These are phyloP conservation scores for Schizosaccharomyces japonicus DNA, from an alignment of 805 yeast species.

Conservation along the genomic window DNA sequence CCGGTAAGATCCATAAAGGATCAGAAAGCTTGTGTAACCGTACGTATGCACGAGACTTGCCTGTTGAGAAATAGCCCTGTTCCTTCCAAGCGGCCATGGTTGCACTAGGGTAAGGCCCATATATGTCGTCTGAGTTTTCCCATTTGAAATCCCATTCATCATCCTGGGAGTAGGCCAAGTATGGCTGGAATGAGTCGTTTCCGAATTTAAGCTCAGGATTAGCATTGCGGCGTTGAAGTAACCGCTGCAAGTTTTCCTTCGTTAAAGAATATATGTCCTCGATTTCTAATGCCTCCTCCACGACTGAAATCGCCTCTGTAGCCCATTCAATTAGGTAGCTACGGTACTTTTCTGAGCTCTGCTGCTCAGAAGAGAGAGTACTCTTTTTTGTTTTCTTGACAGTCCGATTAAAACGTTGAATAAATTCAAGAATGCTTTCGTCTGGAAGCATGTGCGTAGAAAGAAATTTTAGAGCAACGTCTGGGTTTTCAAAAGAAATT, in stretches of 20 bases:
- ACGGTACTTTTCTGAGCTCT: not conserved
- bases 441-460: conserved; percentile 29
- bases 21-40: no score
- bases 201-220: no score
- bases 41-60: no score
- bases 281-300: not conserved
- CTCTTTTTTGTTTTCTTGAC: not conserved
- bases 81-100: conserved; percentile 2
- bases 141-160: not conserved
- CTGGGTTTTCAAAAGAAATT: conserved; percentile 9
- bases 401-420: conserved; percentile 15
- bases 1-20: no score
- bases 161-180: not conserved
- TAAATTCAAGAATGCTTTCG: conserved; percentile 34
- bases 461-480: conserved; percentile 16
- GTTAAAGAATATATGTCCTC: not conserved
- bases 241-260: not conserved
- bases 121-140: not conserved
- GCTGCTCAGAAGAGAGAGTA: not conserved
- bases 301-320: not conserved
- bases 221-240: not conserved
- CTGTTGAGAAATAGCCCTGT: conserved; percentile 2
- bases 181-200: not conserved
- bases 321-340: not conserved
- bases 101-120: not conserved